These are phyloP conservation scores for Colletotrichum trifolii DNA, from an alignment of 2,329 filamentous ascomycete genomes.

Conservation along the genomic window DNA sequence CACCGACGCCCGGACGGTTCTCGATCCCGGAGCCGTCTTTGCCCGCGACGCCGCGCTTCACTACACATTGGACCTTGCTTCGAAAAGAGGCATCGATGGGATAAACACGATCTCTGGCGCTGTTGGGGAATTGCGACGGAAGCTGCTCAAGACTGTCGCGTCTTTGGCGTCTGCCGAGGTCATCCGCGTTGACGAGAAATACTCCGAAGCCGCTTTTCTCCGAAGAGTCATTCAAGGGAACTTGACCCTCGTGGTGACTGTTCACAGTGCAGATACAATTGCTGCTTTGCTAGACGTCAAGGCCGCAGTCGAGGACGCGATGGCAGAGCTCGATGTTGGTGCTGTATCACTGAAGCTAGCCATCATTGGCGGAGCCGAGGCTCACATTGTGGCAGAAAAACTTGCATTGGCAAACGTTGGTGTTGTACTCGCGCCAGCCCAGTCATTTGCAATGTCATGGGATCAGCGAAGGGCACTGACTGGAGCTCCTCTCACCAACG, in stretches of 20 bases:
- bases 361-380: constrained; percentile 72
- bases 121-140: constrained; percentile 61
- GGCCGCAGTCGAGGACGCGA: constrained; percentile 59
- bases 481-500: constrained; percentile 74
- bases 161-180: constrained; percentile 47
- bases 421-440: constrained; percentile 70
- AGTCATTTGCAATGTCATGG: constrained; percentile 66
- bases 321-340: constrained; percentile 32
- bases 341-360: constrained; percentile 56
- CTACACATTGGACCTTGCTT: constrained; percentile 63
- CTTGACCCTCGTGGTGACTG: constrained; percentile 66
- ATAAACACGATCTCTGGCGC: constrained; percentile 64
- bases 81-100: constrained; percentile 52
- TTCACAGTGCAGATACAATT: constrained; percentile 73
- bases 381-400: constrained; percentile 67
- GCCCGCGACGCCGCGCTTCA: constrained; percentile 65
- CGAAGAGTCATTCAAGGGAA: constrained; percentile 64
- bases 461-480: constrained; percentile 71
- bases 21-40: constrained; percentile 63
- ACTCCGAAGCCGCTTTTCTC: constrained; percentile 62
- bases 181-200: constrained; percentile 51
- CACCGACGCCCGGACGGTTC: constrained; percentile 58
- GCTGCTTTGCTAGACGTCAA: constrained; percentile 69
- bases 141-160: constrained; percentile 63
- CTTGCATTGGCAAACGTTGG: constrained; percentile 67